Evolutionary conservation across 768 basidiomycete genomes (phyloP).

Genomic region (Auriscalpium vulgare): DNA sequence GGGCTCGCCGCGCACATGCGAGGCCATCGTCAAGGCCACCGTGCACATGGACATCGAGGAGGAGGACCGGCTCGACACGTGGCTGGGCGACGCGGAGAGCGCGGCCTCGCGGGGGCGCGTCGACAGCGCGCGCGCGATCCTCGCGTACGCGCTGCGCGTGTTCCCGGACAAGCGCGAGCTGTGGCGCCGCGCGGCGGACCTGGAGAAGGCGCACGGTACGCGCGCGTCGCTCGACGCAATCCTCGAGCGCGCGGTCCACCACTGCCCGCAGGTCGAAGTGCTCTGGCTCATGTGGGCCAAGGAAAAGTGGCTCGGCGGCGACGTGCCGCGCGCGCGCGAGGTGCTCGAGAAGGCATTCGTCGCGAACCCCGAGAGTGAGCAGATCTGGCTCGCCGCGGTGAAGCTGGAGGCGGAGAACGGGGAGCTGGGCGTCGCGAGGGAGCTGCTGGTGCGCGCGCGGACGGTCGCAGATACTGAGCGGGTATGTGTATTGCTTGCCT

Average conservation of each 20-base stretch:
- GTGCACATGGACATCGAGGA: conserved; percentile 92
- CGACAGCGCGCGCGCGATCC: conserved; percentile 78
- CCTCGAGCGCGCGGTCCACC: conserved; percentile 72
- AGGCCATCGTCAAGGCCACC: conserved; percentile 93
- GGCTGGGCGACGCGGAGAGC: conserved; percentile 86
- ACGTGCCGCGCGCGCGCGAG: conserved; percentile 85
- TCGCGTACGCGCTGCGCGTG: conserved; percentile 86
- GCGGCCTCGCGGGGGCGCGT: conserved; percentile 68
- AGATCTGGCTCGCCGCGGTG: conserved; percentile 96
- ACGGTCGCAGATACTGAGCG: conserved; percentile 88
- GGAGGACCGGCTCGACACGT: conserved; percentile 83
- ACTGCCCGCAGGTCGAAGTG: conserved; percentile 93
- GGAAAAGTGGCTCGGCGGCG: conserved; percentile 88
- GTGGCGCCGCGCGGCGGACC: conserved; percentile 87
- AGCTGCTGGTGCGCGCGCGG: conserved; percentile 81
- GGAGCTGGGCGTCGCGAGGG: conserved; percentile 77
- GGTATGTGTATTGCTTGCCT: conserved; percentile 33
- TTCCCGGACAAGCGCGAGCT: conserved; percentile 81
- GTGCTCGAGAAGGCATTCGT: conserved; percentile 87
- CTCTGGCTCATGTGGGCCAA: conserved; percentile 98
- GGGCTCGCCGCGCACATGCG: conserved; percentile 77
- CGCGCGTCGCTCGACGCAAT: conserved; percentile 78
- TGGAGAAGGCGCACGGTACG: conserved; percentile 88
- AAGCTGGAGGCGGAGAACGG: conserved; percentile 96
- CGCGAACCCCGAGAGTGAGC: conserved; percentile 93